Conservation (phyloP, 2,329 filamentous ascomycete genomes). For the Dryadomyces sulphureus region DNA sequence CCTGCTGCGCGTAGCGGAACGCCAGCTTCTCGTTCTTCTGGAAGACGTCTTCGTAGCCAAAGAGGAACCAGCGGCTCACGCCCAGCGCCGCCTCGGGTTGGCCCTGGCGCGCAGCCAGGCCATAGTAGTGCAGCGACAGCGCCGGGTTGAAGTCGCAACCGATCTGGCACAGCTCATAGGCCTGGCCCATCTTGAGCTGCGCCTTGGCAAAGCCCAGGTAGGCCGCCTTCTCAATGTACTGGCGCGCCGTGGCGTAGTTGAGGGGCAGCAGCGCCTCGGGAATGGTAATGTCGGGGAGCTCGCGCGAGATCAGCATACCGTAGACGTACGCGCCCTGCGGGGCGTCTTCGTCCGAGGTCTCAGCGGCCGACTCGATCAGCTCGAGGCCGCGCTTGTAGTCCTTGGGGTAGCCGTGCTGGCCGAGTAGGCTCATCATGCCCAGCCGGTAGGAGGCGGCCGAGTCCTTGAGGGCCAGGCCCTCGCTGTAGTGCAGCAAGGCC, state of each 20-base stretch:
- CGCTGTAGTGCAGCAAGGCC: constrained; percentile 79
- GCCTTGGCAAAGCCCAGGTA: constrained; percentile 93
- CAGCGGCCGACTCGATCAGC: constrained; percentile 68
- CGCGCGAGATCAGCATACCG: constrained; percentile 82
- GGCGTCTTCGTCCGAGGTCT: constrained; percentile 86
- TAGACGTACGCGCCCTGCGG: constrained; percentile 92
- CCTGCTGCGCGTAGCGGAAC: constrained; percentile 78
- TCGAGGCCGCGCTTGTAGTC: constrained; percentile 67
- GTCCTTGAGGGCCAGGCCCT: constrained; percentile 65
- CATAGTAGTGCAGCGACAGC: constrained; percentile 89
- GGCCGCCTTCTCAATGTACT: constrained; percentile 92
- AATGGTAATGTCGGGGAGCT: constrained; percentile 79
- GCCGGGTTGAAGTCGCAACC: constrained; percentile 91
- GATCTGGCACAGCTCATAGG: constrained; percentile 86
- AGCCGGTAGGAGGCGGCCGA: constrained; percentile 77
- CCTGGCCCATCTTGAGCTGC: constrained; percentile 92
- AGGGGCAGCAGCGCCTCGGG: constrained; percentile 55
- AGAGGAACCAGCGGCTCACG: constrained; percentile 97
- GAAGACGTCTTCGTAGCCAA: constrained; percentile 83
- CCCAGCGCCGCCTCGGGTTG: constrained; percentile 89
- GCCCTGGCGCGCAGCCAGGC: constrained; percentile 78
- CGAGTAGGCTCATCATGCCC: constrained; percentile 94
- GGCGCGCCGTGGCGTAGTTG: constrained; percentile 58
- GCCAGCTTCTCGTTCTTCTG: constrained; percentile 91
- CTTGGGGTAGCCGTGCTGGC: constrained; percentile 80